phyloP scores from a whole-genome alignment of 306 rosid species.

The Canavalia ensiformis region DNA sequence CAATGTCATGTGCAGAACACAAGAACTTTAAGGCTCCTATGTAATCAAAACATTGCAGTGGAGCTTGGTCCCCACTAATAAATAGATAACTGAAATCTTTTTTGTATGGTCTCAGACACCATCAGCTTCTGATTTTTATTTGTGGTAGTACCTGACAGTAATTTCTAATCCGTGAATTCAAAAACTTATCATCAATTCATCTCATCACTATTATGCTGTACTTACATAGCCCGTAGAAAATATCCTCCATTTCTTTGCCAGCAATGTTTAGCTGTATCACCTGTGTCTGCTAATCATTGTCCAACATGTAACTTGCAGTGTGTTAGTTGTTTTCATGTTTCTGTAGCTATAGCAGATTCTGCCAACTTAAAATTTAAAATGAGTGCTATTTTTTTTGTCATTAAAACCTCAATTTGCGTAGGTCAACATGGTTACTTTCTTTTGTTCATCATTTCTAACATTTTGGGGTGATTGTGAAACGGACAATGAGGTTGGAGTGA shows the following conservation, averaged over 20 bases:
- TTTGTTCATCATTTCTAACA: constrained; percentile 24
- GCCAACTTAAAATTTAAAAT: not conserved
- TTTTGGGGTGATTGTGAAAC: not conserved
- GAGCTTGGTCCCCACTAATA: too few species aligned
- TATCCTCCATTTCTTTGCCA: constrained; percentile 29
- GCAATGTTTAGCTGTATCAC: constrained; percentile 1
- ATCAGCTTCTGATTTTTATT: too few species aligned
- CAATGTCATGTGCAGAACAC: too few species aligned
- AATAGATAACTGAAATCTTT: too few species aligned
- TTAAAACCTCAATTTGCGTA: constrained; percentile 9
- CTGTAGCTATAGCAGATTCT: constrained; percentile 34
- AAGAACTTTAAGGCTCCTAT: too few species aligned
- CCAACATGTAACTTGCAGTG: not conserved
- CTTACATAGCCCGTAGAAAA: not conserved
- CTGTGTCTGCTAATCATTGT: constrained; percentile 32
- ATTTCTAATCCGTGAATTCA: too few species aligned
- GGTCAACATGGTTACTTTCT: constrained; percentile 20
- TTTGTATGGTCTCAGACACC: too few species aligned
- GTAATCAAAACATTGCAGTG: too few species aligned
- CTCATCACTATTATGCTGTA: not conserved
- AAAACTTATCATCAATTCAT: too few species aligned
- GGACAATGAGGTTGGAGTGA: not conserved
- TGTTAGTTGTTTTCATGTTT: not conserved
- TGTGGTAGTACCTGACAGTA: too few species aligned
- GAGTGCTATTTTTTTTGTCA: not conserved